A percentile compares a stretch with the other conserved stretches of the same genome.
These are phyloP conservation scores for Metschnikowia baotianmanensis DNA, from an alignment of 805 yeast genomes.

Conservation along the genomic window DNA sequence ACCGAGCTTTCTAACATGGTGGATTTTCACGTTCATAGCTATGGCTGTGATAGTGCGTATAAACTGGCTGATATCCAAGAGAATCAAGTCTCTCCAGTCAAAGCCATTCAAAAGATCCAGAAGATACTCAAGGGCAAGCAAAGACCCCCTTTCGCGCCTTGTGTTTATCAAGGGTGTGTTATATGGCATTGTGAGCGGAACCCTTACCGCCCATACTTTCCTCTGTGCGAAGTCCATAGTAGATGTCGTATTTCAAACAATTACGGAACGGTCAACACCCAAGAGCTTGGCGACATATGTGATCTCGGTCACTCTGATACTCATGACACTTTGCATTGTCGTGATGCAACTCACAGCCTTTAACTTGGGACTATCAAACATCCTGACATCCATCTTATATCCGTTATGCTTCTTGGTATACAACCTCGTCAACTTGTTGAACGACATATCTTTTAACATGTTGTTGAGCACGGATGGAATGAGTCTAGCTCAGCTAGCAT, in stretches of 20 bases:
- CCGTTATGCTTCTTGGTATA: slow-evolving; percentile 85
- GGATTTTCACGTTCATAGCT: slow-evolving; percentile 31
- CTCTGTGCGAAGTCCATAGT: slow-evolving; percentile 82
- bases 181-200: slow-evolving; percentile 71
- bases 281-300: slow-evolving; percentile 31
- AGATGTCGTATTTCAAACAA: slow-evolving; percentile 56
- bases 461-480: slow-evolving; percentile 45
- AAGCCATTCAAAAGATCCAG: slow-evolving; percentile 6
- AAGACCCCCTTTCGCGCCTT: slow-evolving; percentile 19
- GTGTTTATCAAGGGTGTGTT: slow-evolving; percentile 52
- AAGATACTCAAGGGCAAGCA: slow-evolving; percentile 6
- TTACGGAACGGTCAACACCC: slow-evolving; percentile 24
- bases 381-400: slow-evolving; percentile 75
- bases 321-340: slow-evolving; percentile 59
- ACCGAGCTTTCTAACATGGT: slow-evolving; percentile 61
- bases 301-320: slow-evolving; percentile 44
- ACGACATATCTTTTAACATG: slow-evolving; percentile 57
- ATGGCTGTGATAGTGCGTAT: slow-evolving; percentile 26
- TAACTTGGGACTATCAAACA: slow-evolving; percentile 66
- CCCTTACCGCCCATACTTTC: slow-evolving; percentile 80
- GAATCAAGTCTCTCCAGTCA: slow-evolving; percentile 11
- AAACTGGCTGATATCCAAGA: slow-evolving; percentile 22
- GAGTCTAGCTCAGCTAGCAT: slow-evolving; percentile 48
- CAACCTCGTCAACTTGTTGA: slow-evolving; percentile 58
- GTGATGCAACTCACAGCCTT: slow-evolving; percentile 69